These are phyloP conservation scores for Suaeda aralocaspica DNA, from an alignment of 148 eudicot genomes.

Conservation along the genomic window DNA sequence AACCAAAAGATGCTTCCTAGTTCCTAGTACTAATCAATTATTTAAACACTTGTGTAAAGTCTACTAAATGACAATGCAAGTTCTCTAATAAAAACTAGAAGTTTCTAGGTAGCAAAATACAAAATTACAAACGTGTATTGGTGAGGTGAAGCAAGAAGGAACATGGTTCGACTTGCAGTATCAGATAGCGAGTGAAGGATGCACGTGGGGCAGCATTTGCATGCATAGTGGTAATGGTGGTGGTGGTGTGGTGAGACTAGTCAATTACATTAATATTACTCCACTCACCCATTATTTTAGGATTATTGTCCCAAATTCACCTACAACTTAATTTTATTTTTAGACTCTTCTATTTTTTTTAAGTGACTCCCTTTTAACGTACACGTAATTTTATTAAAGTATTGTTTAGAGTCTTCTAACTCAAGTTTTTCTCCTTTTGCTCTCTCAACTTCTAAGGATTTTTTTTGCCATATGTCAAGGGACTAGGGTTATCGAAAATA, in stretches of 20 bases:
- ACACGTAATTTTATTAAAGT: background rate
- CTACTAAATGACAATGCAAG: too few relatives aligned
- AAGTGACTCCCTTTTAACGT: background rate
- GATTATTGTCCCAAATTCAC: slow-evolving; percentile 4
- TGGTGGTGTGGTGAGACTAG: too few relatives aligned
- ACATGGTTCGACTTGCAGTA: slow-evolving; percentile 19
- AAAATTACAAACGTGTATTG: background rate
- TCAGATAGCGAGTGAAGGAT: slow-evolving; percentile 13
- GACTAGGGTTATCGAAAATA: too few relatives aligned
- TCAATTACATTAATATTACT: slow-evolving; percentile 8
- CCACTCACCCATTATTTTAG: slow-evolving; percentile 9
- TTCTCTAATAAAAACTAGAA: too few relatives aligned
- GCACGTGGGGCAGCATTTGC: slow-evolving; percentile 17
- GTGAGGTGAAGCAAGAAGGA: slow-evolving; percentile 12
- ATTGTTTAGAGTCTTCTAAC: background rate
- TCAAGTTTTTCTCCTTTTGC: background rate
- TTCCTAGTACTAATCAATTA: too few relatives aligned
- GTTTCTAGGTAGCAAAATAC: background rate
- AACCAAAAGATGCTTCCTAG: too few relatives aligned
- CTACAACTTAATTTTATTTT: background rate
- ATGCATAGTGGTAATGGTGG: background rate
- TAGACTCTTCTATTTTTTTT: background rate
- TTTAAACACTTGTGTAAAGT: too few relatives aligned
- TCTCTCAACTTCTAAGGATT: too few relatives aligned
- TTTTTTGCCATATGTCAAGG: too few relatives aligned